These are phyloP conservation scores for Peribolospora kevripleyi DNA, from an alignment of 768 basidiomycete species.

Conservation along the genomic window DNA sequence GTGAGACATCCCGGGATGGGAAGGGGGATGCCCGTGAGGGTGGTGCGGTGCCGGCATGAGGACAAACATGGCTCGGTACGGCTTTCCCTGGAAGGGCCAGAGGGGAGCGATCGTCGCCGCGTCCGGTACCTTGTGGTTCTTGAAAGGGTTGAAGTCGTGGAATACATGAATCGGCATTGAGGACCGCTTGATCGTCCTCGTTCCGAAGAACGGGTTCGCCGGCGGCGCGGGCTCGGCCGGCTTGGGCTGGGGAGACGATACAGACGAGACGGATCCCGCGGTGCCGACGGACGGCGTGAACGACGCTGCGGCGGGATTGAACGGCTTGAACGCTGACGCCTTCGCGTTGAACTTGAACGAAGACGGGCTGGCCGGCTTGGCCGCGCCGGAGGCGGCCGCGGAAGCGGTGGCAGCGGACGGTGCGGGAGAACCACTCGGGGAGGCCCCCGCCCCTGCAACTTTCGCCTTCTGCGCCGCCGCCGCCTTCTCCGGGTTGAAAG, in stretches of 20 bases:
- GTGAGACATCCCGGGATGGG: not conserved
- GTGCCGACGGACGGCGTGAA: conserved; percentile 26
- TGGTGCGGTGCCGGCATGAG: conserved; percentile 18
- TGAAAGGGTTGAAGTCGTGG: conserved; percentile 95
- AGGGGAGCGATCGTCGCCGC: conserved; percentile 43
- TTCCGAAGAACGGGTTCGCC: conserved; percentile 63
- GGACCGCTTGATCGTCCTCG: conserved; percentile 37
- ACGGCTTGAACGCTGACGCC: not conserved
- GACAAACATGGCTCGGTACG: conserved; percentile 46
- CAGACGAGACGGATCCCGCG: not conserved
- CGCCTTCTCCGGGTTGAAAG: conserved; percentile 46
- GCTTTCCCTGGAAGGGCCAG: conserved; percentile 81
- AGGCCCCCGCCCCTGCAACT: not conserved
- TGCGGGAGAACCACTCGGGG: not conserved
- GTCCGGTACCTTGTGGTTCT: conserved; percentile 54
- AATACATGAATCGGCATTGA: conserved; percentile 45
- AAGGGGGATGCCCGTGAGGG: conserved; percentile 11
- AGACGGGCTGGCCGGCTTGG: conserved; percentile 19
- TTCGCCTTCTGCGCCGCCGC: conserved; percentile 7
- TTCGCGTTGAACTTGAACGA: not conserved
- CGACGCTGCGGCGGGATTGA: conserved; percentile 19
- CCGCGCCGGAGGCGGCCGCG: conserved; percentile 13
- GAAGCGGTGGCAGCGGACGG: conserved; percentile 10
- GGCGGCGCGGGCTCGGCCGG: conserved; percentile 21
- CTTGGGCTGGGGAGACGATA: conserved; percentile 2